Conservation (phyloP, 345 rosid genomes). For the Litchi chinensis region DNA sequence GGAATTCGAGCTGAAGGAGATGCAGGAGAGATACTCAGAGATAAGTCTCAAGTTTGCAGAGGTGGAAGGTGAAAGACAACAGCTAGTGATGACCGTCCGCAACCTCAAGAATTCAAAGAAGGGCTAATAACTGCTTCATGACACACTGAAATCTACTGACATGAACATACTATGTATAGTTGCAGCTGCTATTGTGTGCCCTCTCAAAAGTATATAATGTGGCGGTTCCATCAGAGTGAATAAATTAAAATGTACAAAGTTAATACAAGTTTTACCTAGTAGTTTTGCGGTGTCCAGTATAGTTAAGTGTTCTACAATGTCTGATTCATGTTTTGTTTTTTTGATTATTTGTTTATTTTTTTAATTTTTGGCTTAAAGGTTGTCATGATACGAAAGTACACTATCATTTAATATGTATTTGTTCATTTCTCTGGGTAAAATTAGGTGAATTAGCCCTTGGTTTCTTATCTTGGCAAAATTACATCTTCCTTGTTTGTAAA, state of each 20-base stretch:
- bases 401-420: conserved; percentile 25
- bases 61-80: conserved; percentile 98
- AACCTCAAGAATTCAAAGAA: conserved; percentile 67
- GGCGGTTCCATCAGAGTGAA: conserved; percentile 29
- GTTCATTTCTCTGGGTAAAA: conserved; percentile 23
- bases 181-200: conserved; percentile 21
- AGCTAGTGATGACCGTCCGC: conserved; percentile 85
- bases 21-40: conserved; percentile 89
- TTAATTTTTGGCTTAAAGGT: conserved; percentile 7
- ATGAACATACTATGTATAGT: conserved; percentile 48
- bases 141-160: conserved; percentile 21
- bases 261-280: conserved; percentile 22
- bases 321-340: conserved; percentile 23
- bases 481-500: not conserved
- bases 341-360: not conserved
- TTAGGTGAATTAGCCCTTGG: not conserved
- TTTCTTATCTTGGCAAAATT: not conserved
- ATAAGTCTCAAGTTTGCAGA: conserved; percentile 92
- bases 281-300: conserved; percentile 17
- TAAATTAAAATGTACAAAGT: conserved; percentile 43
- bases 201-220: conserved; percentile 6
- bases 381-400: conserved; percentile 17
- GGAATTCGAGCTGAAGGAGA: conserved; percentile 84
- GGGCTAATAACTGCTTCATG: conserved; percentile 36
- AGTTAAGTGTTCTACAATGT: conserved; percentile 20